These are phyloP conservation scores for Zostera marina DNA, from an alignment of 116 monocot genomes.

Conservation along the genomic window DNA sequence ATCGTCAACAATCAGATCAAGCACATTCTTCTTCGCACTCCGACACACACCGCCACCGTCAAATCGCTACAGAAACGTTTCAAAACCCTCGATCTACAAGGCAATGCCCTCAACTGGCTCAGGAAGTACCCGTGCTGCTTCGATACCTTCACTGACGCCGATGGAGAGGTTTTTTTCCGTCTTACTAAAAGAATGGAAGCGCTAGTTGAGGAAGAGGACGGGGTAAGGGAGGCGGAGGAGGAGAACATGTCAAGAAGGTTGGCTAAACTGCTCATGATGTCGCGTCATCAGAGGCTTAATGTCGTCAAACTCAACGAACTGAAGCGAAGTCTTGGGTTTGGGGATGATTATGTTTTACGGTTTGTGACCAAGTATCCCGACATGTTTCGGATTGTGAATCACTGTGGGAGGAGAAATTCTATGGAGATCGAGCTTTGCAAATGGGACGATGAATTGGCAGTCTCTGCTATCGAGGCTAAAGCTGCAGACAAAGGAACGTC, in stretches of 20 bases:
- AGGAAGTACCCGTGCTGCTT: constrained; percentile 92
- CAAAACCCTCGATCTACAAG: constrained; percentile 66
- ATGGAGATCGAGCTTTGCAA: no score
- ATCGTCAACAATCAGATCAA: constrained; percentile 98
- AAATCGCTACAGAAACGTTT: constrained; percentile 65
- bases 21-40: constrained; percentile 66
- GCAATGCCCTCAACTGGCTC: constrained; percentile 75
- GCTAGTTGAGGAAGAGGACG: constrained; percentile 54
- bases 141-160: constrained; percentile 15
- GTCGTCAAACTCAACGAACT: constrained; percentile 57
- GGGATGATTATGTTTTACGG: constrained; percentile 63
- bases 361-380: constrained; percentile 34
- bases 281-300: constrained; percentile 35
- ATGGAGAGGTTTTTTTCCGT: constrained; percentile 27
- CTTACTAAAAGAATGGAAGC: constrained; percentile 70
- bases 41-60: constrained; percentile 35
- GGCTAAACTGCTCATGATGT: constrained; percentile 69
- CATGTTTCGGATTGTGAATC: constrained; percentile 41
- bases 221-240: constrained; percentile 13
- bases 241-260: constrained; percentile 32
- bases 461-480: no score
- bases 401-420: constrained; percentile 23
- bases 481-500: no score
- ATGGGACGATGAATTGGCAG: no score
- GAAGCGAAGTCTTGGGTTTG: constrained; percentile 60